Evolutionary conservation across 2,329 filamentous ascomycete species (phyloP).

Genomic region (Chrysosporium queenslandicum): DNA sequence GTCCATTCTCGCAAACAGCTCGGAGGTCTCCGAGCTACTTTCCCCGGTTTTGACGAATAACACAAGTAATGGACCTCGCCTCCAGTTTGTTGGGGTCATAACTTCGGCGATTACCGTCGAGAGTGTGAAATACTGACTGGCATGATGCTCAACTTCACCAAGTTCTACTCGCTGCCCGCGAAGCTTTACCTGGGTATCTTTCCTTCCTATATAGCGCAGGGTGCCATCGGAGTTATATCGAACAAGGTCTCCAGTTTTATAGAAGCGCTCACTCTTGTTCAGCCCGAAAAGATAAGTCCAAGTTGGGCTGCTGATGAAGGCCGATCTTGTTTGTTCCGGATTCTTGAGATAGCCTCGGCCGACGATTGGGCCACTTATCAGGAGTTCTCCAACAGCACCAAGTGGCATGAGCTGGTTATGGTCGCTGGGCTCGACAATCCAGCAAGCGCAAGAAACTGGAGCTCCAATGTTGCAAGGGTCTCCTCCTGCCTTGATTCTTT

Average conservation of each 20-base stretch:
- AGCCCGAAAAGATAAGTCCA: not conserved
- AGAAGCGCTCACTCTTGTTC: conserved; percentile 9
- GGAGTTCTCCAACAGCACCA: conserved; percentile 33
- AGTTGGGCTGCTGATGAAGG: conserved; percentile 11
- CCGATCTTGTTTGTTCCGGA: conserved; percentile 22
- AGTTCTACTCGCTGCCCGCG: conserved; percentile 12
- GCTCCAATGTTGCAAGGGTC: not conserved
- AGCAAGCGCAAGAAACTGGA: conserved; percentile 15
- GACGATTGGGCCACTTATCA: conserved; percentile 21
- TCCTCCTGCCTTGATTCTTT: not conserved
- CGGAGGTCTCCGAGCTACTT: too few relatives aligned
- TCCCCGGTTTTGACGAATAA: too few relatives aligned
- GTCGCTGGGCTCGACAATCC: conserved; percentile 30
- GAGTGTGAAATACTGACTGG: not conserved
- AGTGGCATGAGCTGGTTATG: conserved; percentile 27
- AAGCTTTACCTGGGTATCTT: conserved; percentile 9
- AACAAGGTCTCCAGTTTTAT: conserved; percentile 21
- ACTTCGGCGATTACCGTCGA: not conserved
- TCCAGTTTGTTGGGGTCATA: not conserved
- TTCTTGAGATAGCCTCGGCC: conserved; percentile 20
- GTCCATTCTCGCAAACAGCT: too few relatives aligned
- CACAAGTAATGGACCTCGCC: not conserved
- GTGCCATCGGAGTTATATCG: conserved; percentile 20
- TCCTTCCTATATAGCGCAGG: conserved; percentile 3
- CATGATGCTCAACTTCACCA: conserved; percentile 12